These are phyloP conservation scores for Eleusine indica DNA, from an alignment of 176 grass and related monocot species.

Conservation along the genomic window DNA sequence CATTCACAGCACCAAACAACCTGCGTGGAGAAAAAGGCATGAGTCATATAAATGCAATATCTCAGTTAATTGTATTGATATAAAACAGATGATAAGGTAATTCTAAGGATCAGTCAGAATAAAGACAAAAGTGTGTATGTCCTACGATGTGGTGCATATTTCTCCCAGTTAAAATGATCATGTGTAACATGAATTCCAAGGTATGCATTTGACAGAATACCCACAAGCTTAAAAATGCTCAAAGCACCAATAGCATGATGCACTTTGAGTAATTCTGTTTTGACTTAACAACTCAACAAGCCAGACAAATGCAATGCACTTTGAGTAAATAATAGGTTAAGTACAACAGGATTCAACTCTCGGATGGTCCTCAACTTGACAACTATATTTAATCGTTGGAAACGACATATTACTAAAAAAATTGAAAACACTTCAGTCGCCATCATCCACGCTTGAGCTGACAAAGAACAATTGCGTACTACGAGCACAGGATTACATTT, in stretches of 20 bases:
- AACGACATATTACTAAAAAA: not conserved
- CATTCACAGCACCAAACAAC: constrained; percentile 74
- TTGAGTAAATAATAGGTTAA: constrained; percentile 13
- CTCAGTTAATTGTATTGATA: not conserved
- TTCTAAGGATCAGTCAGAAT: not conserved
- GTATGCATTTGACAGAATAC: not conserved
- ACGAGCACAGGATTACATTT: not conserved
- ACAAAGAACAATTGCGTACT: constrained; percentile 20
- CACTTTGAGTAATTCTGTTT: not conserved
- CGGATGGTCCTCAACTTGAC: not conserved
- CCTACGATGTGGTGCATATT: not conserved
- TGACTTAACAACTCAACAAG: not conserved
- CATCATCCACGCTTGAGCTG: not conserved
- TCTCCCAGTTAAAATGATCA: not conserved
- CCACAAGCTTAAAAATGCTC: constrained; percentile 1
- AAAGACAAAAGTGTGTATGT: not conserved
- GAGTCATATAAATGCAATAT: not conserved
- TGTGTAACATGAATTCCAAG: not conserved
- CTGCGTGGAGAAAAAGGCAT: constrained; percentile 44
- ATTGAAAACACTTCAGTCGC: constrained; percentile 25
- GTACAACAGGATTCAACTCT: constrained; percentile 13
- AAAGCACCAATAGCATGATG: not conserved
- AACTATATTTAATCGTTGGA: constrained; percentile 25
- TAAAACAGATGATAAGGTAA: constrained; percentile 12
- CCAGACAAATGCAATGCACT: constrained; percentile 16